phyloP scores from a whole-genome alignment of 2,329 filamentous ascomycete genomes.

The Talaromyces sp. region DNA sequence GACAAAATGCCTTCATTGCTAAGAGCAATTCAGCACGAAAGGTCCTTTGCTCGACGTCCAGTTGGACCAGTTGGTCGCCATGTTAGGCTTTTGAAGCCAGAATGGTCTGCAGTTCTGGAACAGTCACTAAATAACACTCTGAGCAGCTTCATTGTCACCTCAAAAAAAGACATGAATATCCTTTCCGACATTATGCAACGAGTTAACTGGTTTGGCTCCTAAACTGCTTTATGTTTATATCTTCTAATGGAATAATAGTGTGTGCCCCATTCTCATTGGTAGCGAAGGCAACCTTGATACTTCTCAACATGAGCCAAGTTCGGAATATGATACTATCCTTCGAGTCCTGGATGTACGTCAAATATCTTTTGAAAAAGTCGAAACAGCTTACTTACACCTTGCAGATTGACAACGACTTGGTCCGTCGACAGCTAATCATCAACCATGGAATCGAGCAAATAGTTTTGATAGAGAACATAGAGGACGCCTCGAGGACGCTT shows the following conservation, averaged over 20 bases:
- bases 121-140: conserved; percentile 65
- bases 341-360: conserved; percentile 60
- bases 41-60: conserved; percentile 64
- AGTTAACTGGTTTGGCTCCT: conserved; percentile 44
- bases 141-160: conserved; percentile 76
- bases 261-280: conserved; percentile 61
- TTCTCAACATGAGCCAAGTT: conserved; percentile 67
- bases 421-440: conserved; percentile 80
- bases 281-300: conserved; percentile 54
- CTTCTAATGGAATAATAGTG: conserved; percentile 30
- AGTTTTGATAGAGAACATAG: conserved; percentile 66
- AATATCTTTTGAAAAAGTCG: not conserved
- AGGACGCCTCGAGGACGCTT: conserved; percentile 66
- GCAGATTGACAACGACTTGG: conserved; percentile 70
- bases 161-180: conserved; percentile 67
- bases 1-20: conserved; percentile 60
- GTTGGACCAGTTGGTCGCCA: conserved; percentile 80
- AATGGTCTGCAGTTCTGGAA: conserved; percentile 82
- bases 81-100: conserved; percentile 69
- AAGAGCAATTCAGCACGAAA: conserved; percentile 64
- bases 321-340: conserved; percentile 69
- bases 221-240: not conserved
- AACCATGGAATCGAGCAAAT: conserved; percentile 77
- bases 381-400: conserved; percentile 5
- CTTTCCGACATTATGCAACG: conserved; percentile 63